Base-by-base conservation (phyloP, 2,329 filamentous ascomycete species). In the Corinectria fuckeliana region DNA sequence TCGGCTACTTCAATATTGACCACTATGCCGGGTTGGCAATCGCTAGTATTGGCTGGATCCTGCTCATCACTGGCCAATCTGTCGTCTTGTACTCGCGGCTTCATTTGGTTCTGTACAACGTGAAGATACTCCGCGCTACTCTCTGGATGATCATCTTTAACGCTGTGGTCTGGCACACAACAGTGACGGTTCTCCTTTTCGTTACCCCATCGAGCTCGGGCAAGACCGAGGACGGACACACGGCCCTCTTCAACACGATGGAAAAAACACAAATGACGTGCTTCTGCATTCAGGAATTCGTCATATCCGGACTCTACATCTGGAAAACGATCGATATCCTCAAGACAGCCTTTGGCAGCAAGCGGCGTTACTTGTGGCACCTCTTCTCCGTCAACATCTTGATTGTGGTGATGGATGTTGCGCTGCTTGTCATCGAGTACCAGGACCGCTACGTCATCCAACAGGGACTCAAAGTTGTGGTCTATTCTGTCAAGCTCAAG, bases 51-150 rank as follows among this genome's bases (percentile, higher is more conserved):
- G 69, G 69, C n/a, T 73, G 72, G 71, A 64, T 67, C 5, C 65
- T 55, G 2, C 86, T 88, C 82, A 80, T 88, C 0, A 86, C 85
- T 3, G 86, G 85, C 0, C 84, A 88, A 68, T 81, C 82, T 0
- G 64, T 88, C 8, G 85, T 89, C 1, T 76, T 89, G 2, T 89
- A 85, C 74, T 88, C 85, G 2, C 81, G 86, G 2, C 78, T 88
- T 0, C 84, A 88, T 66, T 77, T 89, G 2, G 79, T 88, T n/a
- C 75, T 85, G 3, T 79, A 79, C 16, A 81, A 85, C 77, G 48
- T 77, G 6, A 71, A 73, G 3, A 71, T 80, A 8, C 76, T 88
- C 1, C 78, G 77, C 3, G 76, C 78, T 5, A 80, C 85, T 0
- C 75, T 86, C 1, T 76, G 67, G 61, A 85, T 88, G 80, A 88